phyloP scores from a whole-genome alignment of 352 stramenopile species.

The Phytophthora foliorum region DNA sequence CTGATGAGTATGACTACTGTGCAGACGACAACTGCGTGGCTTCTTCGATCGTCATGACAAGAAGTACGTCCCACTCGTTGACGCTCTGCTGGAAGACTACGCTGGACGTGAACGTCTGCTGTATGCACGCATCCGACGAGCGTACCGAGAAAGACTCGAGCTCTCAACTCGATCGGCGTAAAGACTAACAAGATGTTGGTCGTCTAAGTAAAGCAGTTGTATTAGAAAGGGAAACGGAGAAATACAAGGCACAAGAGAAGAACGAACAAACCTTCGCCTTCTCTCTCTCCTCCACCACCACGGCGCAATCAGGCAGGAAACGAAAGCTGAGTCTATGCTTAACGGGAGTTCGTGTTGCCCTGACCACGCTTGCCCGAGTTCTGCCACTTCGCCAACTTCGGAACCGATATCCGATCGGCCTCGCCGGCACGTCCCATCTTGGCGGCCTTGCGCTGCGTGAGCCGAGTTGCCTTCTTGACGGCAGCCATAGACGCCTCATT shows the following conservation, averaged over 20 bases:
- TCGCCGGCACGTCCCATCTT: conserved; percentile 87
- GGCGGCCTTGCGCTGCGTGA: conserved; percentile 83
- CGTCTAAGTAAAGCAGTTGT: conserved; percentile 40
- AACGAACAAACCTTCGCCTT: conserved; percentile 16
- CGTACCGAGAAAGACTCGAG: too few species aligned
- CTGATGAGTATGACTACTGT: too few species aligned
- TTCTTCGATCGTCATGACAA: too few species aligned
- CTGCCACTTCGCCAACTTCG: conserved; percentile 92
- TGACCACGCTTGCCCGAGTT: conserved; percentile 90
- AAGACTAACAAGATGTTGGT: background rate
- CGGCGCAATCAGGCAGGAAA: conserved; percentile 24
- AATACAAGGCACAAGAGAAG: conserved; percentile 38
- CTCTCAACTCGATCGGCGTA: background rate
- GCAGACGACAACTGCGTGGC: too few species aligned
- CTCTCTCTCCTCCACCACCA: conserved; percentile 31
- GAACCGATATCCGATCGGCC: conserved; percentile 77
- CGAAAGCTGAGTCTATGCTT: conserved; percentile 42
- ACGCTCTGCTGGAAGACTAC: too few species aligned
- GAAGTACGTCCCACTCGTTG: too few species aligned
- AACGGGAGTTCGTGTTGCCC: conserved; percentile 85
- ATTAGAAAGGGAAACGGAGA: conserved; percentile 39
- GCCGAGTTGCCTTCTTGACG: conserved; percentile 55
- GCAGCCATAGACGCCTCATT: conserved; percentile 53
- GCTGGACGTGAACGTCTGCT: too few species aligned
- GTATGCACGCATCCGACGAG: too few species aligned